Evolutionary conservation across 169 alveolate species (phyloP), one percentile per base, ranked within the genome.

Genomic region (Babesia gibsoni): DNA sequence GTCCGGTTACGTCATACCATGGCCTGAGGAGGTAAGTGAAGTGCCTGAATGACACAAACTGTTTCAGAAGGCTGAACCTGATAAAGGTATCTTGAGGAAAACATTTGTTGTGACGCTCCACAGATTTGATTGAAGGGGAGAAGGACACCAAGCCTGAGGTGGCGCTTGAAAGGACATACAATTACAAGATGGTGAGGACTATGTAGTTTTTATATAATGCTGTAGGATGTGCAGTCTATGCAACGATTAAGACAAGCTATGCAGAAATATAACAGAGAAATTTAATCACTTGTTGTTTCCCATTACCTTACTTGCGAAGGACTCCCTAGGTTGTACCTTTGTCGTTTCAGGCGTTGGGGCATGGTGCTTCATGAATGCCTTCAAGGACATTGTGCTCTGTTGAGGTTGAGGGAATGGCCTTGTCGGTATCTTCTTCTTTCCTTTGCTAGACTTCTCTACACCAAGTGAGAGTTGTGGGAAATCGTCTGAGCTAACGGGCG

Each of bases 71-170:
- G 74, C 81, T 65, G 66, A 86, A 70, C 70, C 70, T 27, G 83
- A 73, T 36, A 61, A 88, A 78, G 80, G 92, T 56, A 75, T 67
- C 4, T 22, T 48, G 0, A 12, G 36, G 3, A 1, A 2, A n/a
- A 20, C 20, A 9, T 27, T 3, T 6, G 42, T 18, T n/a, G 27
- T 10, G n/a, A 3, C 33, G 20, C 16, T 5, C 14, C 14, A 22
- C 27, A 57, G 79, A 58, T 8, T 12, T 48, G 3, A 49, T 58
- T 22, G 84, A 73, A 59, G 95, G 94, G 16, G 72, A 63, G 36
- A 75, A 89, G 65, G 97, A 93, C 78, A 92, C 97, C 29, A 42
- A 61, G 29, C 94, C 96, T 4, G 95, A 93, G 56, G 91, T 80
- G 45, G 96, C 94, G 39, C 64, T 89, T 14, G 83, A 67, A 54